These are phyloP conservation scores for Yarrowia hollandica DNA, from an alignment of 805 yeast species.

Conservation along the genomic window DNA sequence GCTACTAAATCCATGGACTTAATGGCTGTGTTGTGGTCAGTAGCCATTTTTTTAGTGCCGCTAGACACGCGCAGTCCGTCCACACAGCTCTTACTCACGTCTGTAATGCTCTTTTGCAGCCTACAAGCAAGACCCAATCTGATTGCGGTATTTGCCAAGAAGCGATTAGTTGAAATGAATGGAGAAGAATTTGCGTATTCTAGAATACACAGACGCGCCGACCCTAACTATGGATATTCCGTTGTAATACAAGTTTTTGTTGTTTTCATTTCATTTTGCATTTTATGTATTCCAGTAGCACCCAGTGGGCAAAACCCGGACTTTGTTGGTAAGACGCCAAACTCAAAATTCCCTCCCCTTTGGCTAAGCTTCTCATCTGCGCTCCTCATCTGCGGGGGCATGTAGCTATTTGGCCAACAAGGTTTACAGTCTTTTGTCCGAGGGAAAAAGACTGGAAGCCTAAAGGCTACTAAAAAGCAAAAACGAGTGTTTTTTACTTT, in stretches of 20 bases:
- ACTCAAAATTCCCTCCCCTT: not conserved
- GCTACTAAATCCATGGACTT: slow-evolving; percentile 22
- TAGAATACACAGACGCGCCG: not conserved
- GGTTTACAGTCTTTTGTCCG: slow-evolving; percentile 19
- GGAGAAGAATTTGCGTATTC: not conserved
- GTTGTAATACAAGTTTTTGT: no score
- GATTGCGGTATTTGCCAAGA: slow-evolving; percentile 26
- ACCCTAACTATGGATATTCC: no score
- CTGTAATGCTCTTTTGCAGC: slow-evolving; percentile 22
- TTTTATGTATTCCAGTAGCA: not conserved
- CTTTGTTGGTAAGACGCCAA: slow-evolving; percentile 14
- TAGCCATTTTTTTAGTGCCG: slow-evolving; percentile 13
- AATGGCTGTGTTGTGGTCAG: slow-evolving; percentile 6
- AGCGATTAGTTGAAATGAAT: slow-evolving; percentile 1
- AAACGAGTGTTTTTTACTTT: slow-evolving; percentile 9
- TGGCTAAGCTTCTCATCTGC: slow-evolving; percentile 26
- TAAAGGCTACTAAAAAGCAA: slow-evolving; percentile 10
- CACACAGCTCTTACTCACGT: not conserved
- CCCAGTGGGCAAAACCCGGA: slow-evolving; percentile 18
- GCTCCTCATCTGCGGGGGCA: slow-evolving; percentile 28
- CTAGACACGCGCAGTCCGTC: slow-evolving; percentile 14
- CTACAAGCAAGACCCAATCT: slow-evolving; percentile 12
- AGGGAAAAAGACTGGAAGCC: slow-evolving; percentile 24
- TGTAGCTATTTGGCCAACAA: slow-evolving; percentile 11
- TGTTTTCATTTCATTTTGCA: not conserved